Evolutionary conservation across 768 basidiomycete genomes (phyloP).

Genomic region (Daedaleopsis nitida): DNA sequence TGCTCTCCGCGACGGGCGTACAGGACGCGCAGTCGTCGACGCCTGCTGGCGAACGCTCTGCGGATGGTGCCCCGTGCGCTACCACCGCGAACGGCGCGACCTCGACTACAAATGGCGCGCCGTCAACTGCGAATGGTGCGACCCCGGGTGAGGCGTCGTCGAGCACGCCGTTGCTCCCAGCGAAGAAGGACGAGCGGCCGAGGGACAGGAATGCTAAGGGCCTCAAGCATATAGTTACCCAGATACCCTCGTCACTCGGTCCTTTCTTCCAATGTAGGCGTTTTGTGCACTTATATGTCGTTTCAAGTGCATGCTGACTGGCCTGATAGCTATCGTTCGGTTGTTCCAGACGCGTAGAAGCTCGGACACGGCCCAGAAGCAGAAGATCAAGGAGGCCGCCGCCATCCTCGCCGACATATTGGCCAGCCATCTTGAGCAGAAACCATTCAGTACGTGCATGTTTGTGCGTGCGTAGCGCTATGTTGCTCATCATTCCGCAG

Average conservation of each 20-base stretch:
- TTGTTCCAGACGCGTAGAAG: conserved; percentile 82
- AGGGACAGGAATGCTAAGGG: conserved; percentile 71
- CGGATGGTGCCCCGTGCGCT: conserved; percentile 26
- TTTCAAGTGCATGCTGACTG: neutral
- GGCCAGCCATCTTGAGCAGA: conserved; percentile 63
- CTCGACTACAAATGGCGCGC: conserved; percentile 31
- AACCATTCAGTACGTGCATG: conserved; percentile 50
- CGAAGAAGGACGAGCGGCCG: conserved; percentile 45
- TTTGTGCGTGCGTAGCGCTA: conserved; percentile 4
- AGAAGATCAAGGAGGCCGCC: conserved; percentile 74
- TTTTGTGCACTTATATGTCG: neutral
- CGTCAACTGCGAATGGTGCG: conserved; percentile 1
- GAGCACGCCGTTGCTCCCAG: conserved; percentile 9
- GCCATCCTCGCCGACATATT: conserved; percentile 71
- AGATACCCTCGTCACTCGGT: conserved; percentile 71
- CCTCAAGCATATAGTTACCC: conserved; percentile 77
- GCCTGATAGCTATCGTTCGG: conserved; percentile 74
- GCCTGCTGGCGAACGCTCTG: conserved; percentile 29
- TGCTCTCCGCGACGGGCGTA: neutral
- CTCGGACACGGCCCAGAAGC: conserved; percentile 72
- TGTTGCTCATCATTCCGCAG: conserved; percentile 21
- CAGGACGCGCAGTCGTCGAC: conserved; percentile 25
- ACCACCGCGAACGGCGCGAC: neutral
- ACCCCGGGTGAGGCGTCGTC: neutral
- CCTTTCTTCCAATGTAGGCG: conserved; percentile 85